A percentile compares a stretch with the other conserved stretches of the same genome.
These are phyloP conservation scores for Sanghuangporus baumii DNA, from an alignment of 1,284 basidiomycete genomes.

Conservation along the genomic window DNA sequence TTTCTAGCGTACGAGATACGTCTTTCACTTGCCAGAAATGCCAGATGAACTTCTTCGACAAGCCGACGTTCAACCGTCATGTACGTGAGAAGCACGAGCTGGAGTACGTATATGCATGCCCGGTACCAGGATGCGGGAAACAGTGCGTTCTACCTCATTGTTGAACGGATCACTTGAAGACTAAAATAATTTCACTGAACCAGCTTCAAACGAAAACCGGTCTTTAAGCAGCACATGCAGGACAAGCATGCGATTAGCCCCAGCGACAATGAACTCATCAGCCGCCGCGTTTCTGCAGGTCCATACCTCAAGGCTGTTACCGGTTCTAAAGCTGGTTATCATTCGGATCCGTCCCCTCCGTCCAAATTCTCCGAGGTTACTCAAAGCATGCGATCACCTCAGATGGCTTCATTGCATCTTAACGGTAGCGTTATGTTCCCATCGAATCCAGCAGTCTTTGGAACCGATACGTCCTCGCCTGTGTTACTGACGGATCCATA, in stretches of 20 bases:
- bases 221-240: conserved; percentile 13
- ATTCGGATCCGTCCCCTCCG: neutral
- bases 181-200: neutral
- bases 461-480: neutral
- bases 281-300: conserved; percentile 9
- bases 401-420: neutral
- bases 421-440: neutral
- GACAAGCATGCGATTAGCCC: conserved; percentile 1
- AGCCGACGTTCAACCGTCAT: conserved; percentile 17
- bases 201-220: conserved; percentile 14
- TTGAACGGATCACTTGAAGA: neutral
- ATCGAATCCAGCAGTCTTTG: conserved; percentile 3
- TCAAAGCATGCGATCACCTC: neutral
- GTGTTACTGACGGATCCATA: conserved; percentile 5
- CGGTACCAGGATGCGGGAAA: conserved; percentile 6
- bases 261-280: conserved; percentile 4
- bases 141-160: neutral
- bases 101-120: conserved; percentile 11
- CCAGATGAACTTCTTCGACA: conserved; percentile 16
- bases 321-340: neutral
- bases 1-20: neutral
- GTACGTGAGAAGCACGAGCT: conserved; percentile 16
- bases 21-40: conserved; percentile 9
- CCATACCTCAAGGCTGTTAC: conserved; percentile 3
- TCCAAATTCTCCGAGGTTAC: conserved; percentile 6